Conservation (phyloP, 805 yeast species). For the Candida qinlingensis region DNA sequence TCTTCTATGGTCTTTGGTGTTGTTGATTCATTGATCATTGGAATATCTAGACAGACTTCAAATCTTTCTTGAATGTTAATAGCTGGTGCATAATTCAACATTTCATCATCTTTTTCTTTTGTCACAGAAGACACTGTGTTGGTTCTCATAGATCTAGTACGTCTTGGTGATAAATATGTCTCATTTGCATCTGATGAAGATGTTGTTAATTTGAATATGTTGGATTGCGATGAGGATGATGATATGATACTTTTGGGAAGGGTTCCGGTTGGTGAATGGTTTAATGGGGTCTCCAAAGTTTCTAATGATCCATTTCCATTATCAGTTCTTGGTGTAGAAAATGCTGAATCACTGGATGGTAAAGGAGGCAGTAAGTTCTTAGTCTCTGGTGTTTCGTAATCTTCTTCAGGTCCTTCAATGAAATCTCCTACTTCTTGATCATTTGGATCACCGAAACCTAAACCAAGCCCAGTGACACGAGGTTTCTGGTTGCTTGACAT, state of each 20-base stretch:
- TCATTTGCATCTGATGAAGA: background rate
- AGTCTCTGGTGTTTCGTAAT: slow-evolving; percentile 13
- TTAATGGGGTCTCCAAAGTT: background rate
- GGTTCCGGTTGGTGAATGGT: no score
- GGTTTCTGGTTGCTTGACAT: background rate
- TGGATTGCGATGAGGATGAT: slow-evolving; percentile 1
- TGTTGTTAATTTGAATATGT: background rate
- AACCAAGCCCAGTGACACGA: background rate
- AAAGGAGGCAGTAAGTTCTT: slow-evolving; percentile 17
- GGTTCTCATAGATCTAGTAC: background rate
- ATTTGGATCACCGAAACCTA: background rate
- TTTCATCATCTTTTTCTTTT: background rate
- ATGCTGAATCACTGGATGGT: slow-evolving; percentile 9
- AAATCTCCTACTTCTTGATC: background rate
- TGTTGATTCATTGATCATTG: slow-evolving; percentile 5
- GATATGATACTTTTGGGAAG: background rate
- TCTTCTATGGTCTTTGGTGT: slow-evolving; percentile 17
- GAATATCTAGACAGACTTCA: slow-evolving; percentile 19
- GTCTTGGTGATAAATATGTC: background rate
- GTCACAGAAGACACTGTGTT: background rate
- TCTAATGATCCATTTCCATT: background rate
- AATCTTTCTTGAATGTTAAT: slow-evolving; percentile 21
- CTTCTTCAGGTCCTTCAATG: background rate
- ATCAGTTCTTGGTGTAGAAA: slow-evolving; percentile 1
- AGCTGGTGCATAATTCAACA: slow-evolving; percentile 18